phyloP scores from a whole-genome alignment of 495 filamentous ascomycete species.

The Aeminium ludgeri region DNA sequence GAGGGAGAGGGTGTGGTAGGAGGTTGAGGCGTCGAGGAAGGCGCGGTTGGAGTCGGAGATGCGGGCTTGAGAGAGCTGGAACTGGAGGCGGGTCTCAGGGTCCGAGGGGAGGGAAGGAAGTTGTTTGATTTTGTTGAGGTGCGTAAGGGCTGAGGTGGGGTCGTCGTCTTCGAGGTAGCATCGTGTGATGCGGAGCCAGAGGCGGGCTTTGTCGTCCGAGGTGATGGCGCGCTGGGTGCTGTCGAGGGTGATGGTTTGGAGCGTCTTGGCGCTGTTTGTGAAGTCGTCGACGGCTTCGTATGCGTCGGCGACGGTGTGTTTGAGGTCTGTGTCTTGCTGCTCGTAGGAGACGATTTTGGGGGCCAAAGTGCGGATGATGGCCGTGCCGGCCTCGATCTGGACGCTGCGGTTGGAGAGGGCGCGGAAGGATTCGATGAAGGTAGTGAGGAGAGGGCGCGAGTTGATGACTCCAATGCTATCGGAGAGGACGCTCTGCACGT shows the following conservation, averaged over 20 bases:
- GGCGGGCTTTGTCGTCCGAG: constrained; percentile 54
- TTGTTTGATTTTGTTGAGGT: constrained; percentile 85
- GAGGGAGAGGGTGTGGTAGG: constrained; percentile 74
- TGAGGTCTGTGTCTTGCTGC: constrained; percentile 62
- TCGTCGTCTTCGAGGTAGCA: constrained; percentile 92
- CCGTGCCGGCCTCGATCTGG: constrained; percentile 52
- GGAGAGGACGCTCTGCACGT: constrained; percentile 49
- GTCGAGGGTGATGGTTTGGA: constrained; percentile 76
- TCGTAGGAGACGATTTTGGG: constrained; percentile 60
- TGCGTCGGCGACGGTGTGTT: constrained; percentile 65
- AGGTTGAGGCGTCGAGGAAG: constrained; percentile 77
- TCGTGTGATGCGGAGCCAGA: constrained; percentile 90
- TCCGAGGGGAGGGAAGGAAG: constrained; percentile 64
- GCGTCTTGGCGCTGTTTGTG: constrained; percentile 51
- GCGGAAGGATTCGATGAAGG: constrained; percentile 44
- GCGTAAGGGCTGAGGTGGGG: constrained; percentile 62
- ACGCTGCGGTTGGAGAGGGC: constrained; percentile 38
- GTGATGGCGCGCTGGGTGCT: constrained; percentile 71
- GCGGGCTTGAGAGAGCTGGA: constrained; percentile 77
- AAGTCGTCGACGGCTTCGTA: constrained; percentile 74
- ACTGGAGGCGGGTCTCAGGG: constrained; percentile 57
- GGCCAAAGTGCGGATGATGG: constrained; percentile 47
- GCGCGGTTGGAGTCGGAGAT: constrained; percentile 79
- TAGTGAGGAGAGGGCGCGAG: constrained; percentile 50
- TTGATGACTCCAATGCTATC: constrained; percentile 58